Evolutionary conservation across 345 rosid species (phyloP).

Genomic region (Populus euphratica): DNA sequence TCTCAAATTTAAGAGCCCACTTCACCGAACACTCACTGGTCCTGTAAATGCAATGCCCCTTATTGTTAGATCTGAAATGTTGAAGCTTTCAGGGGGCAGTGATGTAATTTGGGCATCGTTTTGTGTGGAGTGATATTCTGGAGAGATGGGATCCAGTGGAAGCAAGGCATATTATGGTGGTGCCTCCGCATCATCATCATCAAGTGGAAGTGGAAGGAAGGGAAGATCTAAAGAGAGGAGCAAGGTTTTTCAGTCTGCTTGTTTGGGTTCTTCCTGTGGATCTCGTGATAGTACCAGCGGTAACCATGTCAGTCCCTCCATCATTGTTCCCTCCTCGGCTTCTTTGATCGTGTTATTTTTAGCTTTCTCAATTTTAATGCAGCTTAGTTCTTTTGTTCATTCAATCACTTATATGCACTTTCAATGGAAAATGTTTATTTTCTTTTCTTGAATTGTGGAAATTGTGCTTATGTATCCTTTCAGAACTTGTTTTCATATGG

Average conservation of each 20-base stretch:
- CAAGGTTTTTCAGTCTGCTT: slow-evolving; percentile 55
- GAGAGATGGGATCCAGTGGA: slow-evolving; percentile 70
- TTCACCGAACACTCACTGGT: neutral
- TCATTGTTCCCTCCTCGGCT: neutral
- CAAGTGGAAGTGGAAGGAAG: slow-evolving; percentile 29
- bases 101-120: slow-evolving; percentile 13
- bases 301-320: slow-evolving; percentile 37
- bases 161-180: slow-evolving; percentile 51
- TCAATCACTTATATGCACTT: neutral
- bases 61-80: neutral
- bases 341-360: neutral
- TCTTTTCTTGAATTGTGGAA: neutral
- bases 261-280: slow-evolving; percentile 63
- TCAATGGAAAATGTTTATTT: neutral
- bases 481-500: neutral
- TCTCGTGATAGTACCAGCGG: slow-evolving; percentile 38
- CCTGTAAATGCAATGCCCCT: neutral
- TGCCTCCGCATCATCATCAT: slow-evolving; percentile 16
- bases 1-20: neutral
- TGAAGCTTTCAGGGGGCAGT: neutral
- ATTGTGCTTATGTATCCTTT: neutral
- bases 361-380: neutral
- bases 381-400: neutral
- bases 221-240: slow-evolving; percentile 49
- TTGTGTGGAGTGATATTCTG: neutral